These are phyloP conservation scores for Pseudozyma sp. DNA, from an alignment of 1,284 basidiomycete genomes.

Conservation along the genomic window DNA sequence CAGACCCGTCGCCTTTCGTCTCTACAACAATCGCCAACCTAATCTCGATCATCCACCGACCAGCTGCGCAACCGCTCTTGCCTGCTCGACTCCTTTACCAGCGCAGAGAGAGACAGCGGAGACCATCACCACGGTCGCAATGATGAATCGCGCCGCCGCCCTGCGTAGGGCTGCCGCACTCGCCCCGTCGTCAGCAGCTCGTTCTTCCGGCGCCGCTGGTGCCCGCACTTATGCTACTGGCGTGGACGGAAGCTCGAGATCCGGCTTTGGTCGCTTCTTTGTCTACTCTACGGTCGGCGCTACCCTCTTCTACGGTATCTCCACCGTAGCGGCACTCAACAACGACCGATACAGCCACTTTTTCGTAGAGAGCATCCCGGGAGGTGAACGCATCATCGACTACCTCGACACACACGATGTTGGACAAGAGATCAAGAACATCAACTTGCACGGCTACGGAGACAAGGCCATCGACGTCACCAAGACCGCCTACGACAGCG, in stretches of 20 bases:
- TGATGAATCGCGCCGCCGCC: constrained; percentile 52
- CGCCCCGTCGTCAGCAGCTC: constrained; percentile 25
- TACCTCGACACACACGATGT: constrained; percentile 61
- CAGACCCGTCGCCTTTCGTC: background rate
- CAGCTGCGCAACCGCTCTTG: background rate
- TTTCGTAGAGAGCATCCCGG: constrained; percentile 82
- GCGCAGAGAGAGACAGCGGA: background rate
- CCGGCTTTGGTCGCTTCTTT: constrained; percentile 49
- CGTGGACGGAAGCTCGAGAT: constrained; percentile 29
- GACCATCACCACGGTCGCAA: constrained; percentile 12
- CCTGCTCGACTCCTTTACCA: background rate
- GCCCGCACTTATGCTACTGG: constrained; percentile 42
- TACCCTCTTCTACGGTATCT: constrained; percentile 64
- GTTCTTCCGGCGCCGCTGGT: constrained; percentile 20
- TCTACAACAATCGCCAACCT: background rate
- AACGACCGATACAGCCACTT: constrained; percentile 74
- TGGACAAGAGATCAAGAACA: constrained; percentile 47
- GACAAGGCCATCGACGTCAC: constrained; percentile 73
- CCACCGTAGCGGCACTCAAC: constrained; percentile 58
- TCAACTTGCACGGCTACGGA: constrained; percentile 70
- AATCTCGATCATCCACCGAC: background rate
- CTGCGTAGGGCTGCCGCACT: constrained; percentile 37
- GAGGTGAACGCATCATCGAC: constrained; percentile 75
- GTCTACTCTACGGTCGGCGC: constrained; percentile 49
- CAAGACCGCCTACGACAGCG: constrained; percentile 70